Conservation (phyloP, 2,329 filamentous ascomycete genomes). For the Colletotrichum phormii region DNA sequence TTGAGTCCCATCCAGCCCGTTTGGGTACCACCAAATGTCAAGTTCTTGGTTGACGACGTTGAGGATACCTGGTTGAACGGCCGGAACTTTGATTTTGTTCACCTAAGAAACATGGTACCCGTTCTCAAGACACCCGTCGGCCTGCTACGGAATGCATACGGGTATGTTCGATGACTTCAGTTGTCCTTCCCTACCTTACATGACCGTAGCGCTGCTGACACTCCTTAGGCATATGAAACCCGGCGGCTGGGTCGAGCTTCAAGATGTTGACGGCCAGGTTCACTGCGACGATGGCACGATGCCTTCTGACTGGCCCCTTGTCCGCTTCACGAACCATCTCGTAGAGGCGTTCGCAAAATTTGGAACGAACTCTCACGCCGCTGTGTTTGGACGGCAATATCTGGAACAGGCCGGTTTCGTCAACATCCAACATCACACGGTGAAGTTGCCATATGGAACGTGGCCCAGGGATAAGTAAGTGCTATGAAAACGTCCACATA, state of each 20-base stretch:
- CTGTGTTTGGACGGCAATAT: constrained; percentile 51
- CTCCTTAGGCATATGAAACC: constrained; percentile 51
- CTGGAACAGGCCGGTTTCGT: constrained; percentile 53
- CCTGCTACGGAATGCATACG: constrained; percentile 45
- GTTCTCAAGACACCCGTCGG: constrained; percentile 48
- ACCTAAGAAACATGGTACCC: constrained; percentile 54
- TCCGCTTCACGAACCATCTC: constrained; percentile 48
- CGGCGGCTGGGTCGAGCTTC: constrained; percentile 59
- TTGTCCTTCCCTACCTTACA: neutral
- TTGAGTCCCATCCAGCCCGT: constrained; percentile 53
- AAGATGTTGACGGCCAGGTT: constrained; percentile 56
- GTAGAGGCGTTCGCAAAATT: constrained; percentile 51
- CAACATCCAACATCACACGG: constrained; percentile 50
- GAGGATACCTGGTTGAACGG: constrained; percentile 46
- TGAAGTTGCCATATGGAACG: constrained; percentile 58
- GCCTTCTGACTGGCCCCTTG: constrained; percentile 47
- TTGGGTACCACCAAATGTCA: constrained; percentile 54
- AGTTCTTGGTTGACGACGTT: constrained; percentile 52
- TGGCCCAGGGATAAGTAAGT: constrained; percentile 58
- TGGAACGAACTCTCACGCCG: constrained; percentile 52
- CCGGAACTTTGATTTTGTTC: constrained; percentile 44
- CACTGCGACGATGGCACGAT: constrained; percentile 51
- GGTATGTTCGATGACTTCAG: constrained; percentile 35
- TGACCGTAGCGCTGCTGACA: neutral
- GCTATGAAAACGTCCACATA: rapidly evolving